A percentile compares a stretch with the other conserved stretches of the same genome.
Conservation (phyloP, 1,139 yeast species). For the Tardiomyces blankii region DNA sequence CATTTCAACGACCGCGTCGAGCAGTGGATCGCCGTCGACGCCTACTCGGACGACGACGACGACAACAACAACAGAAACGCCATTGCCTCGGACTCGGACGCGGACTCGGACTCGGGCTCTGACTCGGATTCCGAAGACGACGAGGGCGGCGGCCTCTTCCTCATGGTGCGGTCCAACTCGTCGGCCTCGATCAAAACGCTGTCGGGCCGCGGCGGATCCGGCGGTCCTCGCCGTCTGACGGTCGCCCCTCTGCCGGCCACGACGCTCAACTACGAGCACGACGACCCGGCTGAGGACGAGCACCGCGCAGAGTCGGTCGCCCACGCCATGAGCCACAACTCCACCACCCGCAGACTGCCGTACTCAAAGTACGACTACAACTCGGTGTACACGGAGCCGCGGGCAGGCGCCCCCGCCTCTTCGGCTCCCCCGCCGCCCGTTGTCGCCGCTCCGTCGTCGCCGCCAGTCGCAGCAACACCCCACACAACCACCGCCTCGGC, state of each 20-base stretch:
- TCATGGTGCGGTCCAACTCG: conserved; percentile 35
- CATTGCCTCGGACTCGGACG: conserved; percentile 5
- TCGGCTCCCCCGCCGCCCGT: background rate
- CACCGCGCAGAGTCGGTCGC: conserved; percentile 30
- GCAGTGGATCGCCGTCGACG: conserved; percentile 72
- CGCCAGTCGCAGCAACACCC: background rate
- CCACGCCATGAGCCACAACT: conserved; percentile 60
- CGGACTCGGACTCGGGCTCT: conserved; percentile 20
- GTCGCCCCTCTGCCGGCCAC: conserved; percentile 77
- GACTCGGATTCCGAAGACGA: conserved; percentile 41
- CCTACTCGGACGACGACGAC: conserved; percentile 29
- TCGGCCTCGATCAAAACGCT: conserved; percentile 23
- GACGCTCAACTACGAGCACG: conserved; percentile 65
- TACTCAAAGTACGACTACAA: conserved; percentile 74
- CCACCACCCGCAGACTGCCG: conserved; percentile 66
- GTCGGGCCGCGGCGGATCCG: conserved; percentile 4
- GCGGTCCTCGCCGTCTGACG: conserved; percentile 26
- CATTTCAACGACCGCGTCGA: conserved; percentile 91
- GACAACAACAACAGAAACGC: conserved; percentile 16
- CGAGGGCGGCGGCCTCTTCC: conserved; percentile 62
- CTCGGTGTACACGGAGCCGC: conserved; percentile 43
- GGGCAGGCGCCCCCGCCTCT: background rate
- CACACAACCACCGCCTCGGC: background rate
- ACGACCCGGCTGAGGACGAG: conserved; percentile 54
- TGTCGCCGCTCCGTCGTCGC: background rate